phyloP scores from a whole-genome alignment of 169 alveolate genomes.

The Theileria annulata region DNA sequence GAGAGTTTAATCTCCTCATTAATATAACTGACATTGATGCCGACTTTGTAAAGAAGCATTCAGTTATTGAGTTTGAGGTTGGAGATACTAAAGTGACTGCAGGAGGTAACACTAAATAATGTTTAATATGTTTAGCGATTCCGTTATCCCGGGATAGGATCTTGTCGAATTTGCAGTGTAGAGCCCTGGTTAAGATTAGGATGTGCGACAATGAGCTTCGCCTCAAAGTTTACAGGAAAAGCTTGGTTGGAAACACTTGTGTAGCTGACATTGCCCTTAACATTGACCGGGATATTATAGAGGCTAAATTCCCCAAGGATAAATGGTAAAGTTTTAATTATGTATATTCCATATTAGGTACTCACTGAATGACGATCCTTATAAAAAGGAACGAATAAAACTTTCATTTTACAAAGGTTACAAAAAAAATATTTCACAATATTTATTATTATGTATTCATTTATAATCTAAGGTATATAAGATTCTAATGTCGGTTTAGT shows the following conservation, averaged over 20 bases:
- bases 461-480: neutral
- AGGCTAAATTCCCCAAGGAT: constrained; percentile 34
- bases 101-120: constrained; percentile 17
- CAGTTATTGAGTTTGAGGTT: constrained; percentile 31
- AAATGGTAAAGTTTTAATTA: constrained; percentile 19
- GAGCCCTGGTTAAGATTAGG: constrained; percentile 31
- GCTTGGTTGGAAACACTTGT: constrained; percentile 26
- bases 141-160: constrained; percentile 32
- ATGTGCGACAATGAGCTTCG: constrained; percentile 34
- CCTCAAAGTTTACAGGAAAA: constrained; percentile 34
- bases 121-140: constrained; percentile 16
- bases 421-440: too few species aligned
- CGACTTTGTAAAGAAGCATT: constrained; percentile 25
- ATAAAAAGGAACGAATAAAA: constrained; percentile 23
- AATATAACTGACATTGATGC: constrained; percentile 50
- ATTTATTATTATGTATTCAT: too few species aligned
- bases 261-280: constrained; percentile 21
- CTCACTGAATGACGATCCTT: constrained; percentile 5
- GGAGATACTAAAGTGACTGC: constrained; percentile 18
- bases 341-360: constrained; percentile 22
- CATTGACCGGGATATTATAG: constrained; percentile 41
- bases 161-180: constrained; percentile 38
- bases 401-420: constrained; percentile 44
- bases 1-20: constrained; percentile 55
- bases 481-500: too few species aligned